Evolutionary conservation across 2,329 filamentous ascomycete species (phyloP), one percentile per base, ranked within the genome.

Genomic region (Nannizziopsis barbatae): DNA sequence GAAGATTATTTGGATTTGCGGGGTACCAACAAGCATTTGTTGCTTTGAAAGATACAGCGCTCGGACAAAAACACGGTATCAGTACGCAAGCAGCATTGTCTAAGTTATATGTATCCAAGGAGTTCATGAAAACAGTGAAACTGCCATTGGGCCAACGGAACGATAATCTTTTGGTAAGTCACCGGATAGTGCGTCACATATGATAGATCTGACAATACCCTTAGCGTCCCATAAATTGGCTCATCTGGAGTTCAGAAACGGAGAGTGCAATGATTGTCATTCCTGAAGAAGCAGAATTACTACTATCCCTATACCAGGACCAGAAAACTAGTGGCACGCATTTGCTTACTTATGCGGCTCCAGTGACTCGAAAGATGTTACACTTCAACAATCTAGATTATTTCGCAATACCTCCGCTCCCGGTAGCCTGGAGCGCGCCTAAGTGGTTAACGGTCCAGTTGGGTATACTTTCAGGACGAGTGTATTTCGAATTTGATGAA

Each of bases 281-380:
- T 22, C 76, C 79, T 0, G 80, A 84, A 53, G 81, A 85, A 58
- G 78, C 73, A 0, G 77, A 84, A 48, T 40, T 56, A 0, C 53
- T 83, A 0, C 67, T 84, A 2, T 68, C 69, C 0, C 52, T 68
- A 0, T 53, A 81, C 35, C 61, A 60, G 5, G 14, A 38, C 0
- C 10, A 36, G 0, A 15, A 32, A 3, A 33, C 31, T 0, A 31
- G 57, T 1, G 2, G 12, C 0, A 69, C 71, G 0, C 68, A 75
- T 47, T 63, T 84, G 0, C 56, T 83, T 0, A 63, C 70, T 0
- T 84, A 84, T 51, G 69, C 79, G 0, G 73, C 80, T 0, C 77
- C 81, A 0, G 69, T 80, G 0, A 81, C 80, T 0, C 69, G 71
- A 27, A 66, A 69, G 1, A 84, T 84, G 80, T 58, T 75, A 0